Evolutionary conservation across 352 stramenopile genomes (phyloP).

Genomic region (Phytophthora parvispora): DNA sequence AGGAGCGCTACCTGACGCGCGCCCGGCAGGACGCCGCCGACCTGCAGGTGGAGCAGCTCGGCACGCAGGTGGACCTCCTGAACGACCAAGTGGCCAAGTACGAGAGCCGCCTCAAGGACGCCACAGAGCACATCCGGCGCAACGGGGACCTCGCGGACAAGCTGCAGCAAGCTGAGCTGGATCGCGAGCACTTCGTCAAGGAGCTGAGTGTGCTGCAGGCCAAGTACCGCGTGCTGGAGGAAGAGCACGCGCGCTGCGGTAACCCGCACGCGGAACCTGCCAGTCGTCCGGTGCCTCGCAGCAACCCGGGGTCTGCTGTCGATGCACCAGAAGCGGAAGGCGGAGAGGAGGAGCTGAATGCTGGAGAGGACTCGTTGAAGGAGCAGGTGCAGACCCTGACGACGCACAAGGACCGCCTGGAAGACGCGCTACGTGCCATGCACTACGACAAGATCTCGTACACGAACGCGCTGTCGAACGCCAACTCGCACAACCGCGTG

Average conservation of each 20-base stretch:
- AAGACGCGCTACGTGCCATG: slow-evolving; percentile 76
- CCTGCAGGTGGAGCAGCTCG: slow-evolving; percentile 79
- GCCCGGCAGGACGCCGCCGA: slow-evolving; percentile 54
- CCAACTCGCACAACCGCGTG: slow-evolving; percentile 81
- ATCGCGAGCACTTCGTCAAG: slow-evolving; percentile 58
- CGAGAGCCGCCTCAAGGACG: slow-evolving; percentile 73
- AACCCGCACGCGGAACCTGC: slow-evolving; percentile 3
- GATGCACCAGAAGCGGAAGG: slow-evolving; percentile 2
- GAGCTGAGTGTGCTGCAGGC: slow-evolving; percentile 61
- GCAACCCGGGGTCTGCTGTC: not conserved
- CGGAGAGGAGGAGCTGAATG: not conserved
- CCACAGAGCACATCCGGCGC: slow-evolving; percentile 58
- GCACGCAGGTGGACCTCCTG: slow-evolving; percentile 74
- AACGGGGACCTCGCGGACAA: slow-evolving; percentile 60
- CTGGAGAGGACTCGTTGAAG: slow-evolving; percentile 38
- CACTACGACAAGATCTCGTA: slow-evolving; percentile 91
- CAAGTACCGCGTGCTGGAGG: slow-evolving; percentile 61
- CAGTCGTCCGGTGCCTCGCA: not conserved
- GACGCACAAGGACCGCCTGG: slow-evolving; percentile 69
- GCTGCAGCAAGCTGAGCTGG: slow-evolving; percentile 59
- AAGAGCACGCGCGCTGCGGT: slow-evolving; percentile 48
- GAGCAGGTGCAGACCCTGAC: slow-evolving; percentile 67
- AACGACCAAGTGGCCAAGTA: slow-evolving; percentile 89
- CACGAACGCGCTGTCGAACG: slow-evolving; percentile 81
- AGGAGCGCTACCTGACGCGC: slow-evolving; percentile 42